These are phyloP conservation scores for Aspergillus mulundensis DNA, from an alignment of 495 filamentous ascomycete genomes.

Conservation along the genomic window DNA sequence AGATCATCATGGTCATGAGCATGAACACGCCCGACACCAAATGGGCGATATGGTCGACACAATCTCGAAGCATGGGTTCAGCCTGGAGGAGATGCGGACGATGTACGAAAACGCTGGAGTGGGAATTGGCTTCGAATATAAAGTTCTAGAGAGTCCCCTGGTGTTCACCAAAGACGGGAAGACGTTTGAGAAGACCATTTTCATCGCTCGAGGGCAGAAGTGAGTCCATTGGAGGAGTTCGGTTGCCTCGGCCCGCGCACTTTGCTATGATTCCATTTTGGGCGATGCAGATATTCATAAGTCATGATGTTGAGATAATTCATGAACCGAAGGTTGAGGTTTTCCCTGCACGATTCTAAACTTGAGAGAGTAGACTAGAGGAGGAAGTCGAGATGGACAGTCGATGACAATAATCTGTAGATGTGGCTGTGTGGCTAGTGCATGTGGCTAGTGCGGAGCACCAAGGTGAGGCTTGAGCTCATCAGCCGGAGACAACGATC, in stretches of 20 bases:
- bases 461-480: conserved; percentile 8
- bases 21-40: conserved; percentile 13
- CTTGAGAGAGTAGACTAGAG: background rate
- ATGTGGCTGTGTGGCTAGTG: background rate
- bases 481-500: conserved; percentile 10
- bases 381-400: too few species aligned
- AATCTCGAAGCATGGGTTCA: conserved; percentile 56
- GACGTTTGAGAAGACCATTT: conserved; percentile 26
- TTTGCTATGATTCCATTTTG: background rate
- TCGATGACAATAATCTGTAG: too few species aligned
- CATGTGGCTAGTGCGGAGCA: conserved; percentile 10
- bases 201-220: conserved; percentile 33
- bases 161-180: conserved; percentile 26
- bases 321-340: too few species aligned
- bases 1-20: conserved; percentile 24
- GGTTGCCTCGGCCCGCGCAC: background rate
- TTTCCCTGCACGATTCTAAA: too few species aligned
- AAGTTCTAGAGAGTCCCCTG: conserved; percentile 30
- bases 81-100: conserved; percentile 43
- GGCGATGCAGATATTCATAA: background rate
- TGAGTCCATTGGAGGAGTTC: background rate
- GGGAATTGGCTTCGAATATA: conserved; percentile 37
- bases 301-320: too few species aligned
- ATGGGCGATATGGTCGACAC: conserved; percentile 36
- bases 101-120: conserved; percentile 52